phyloP scores from a whole-genome alignment of 148 eudicot genomes.

The Vaccinium macrocarpon region DNA sequence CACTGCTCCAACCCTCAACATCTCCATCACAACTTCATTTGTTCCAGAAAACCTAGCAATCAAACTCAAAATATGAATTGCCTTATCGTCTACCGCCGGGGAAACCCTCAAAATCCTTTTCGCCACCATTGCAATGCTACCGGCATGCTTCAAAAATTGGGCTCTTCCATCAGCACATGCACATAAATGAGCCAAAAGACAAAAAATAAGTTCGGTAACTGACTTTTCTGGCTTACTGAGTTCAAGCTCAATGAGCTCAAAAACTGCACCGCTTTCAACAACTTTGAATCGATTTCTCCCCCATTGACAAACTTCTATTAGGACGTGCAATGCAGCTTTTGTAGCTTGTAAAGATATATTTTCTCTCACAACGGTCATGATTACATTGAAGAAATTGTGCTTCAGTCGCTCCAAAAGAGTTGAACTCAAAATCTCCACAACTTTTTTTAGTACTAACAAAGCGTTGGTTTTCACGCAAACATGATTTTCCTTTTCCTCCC shows the following conservation, averaged over 20 bases:
- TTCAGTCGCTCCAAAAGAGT: conserved; percentile 28
- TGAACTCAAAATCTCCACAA: conserved; percentile 32
- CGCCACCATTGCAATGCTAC: conserved; percentile 45
- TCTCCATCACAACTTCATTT: conserved; percentile 44
- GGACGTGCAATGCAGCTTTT: conserved; percentile 32
- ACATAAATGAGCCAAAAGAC: conserved; percentile 56
- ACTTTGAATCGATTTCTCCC: conserved; percentile 34
- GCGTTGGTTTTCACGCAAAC: conserved; percentile 21
- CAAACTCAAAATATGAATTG: conserved; percentile 37
- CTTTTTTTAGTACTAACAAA: conserved; percentile 18
- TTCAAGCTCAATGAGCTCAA: too few relatives aligned
- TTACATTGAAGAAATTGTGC: conserved; percentile 33
- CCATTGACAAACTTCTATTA: conserved; percentile 33
- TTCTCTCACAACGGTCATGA: conserved; percentile 22
- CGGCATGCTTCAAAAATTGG: conserved; percentile 48
- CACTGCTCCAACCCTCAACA: conserved; percentile 68
- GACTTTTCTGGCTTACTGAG: conserved; percentile 21
- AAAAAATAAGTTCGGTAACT: conserved; percentile 40
- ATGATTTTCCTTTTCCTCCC: neutral
- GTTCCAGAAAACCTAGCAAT: conserved; percentile 48
- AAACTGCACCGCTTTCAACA: too few relatives aligned
- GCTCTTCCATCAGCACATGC: conserved; percentile 69
- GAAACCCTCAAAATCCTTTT: conserved; percentile 57
- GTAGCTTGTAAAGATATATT: conserved; percentile 14
- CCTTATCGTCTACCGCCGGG: conserved; percentile 49